These are phyloP conservation scores for Globisporangium paroecandrum DNA, from an alignment of 352 stramenopile genomes.

Conservation along the genomic window DNA sequence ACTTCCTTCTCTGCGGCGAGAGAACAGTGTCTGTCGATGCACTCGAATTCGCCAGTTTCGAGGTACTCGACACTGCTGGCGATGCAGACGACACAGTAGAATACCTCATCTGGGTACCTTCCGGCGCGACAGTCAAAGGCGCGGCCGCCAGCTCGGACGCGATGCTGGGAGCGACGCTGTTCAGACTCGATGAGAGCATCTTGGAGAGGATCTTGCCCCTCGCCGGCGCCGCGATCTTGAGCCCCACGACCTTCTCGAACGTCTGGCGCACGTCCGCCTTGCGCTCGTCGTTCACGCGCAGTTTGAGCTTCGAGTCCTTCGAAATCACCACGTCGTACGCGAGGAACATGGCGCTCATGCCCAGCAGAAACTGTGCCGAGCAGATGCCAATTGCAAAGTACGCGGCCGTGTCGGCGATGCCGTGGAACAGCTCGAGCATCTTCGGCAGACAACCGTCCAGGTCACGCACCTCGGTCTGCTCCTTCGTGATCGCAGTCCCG, in stretches of 20 bases:
- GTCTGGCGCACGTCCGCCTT: conserved; percentile 41
- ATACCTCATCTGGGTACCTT: not conserved
- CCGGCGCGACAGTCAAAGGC: conserved; percentile 4
- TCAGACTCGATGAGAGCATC: conserved; percentile 50
- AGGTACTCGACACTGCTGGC: conserved; percentile 8
- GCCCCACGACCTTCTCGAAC: conserved; percentile 66
- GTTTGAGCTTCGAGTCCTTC: conserved; percentile 66
- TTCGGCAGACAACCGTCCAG: conserved; percentile 44
- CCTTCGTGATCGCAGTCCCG: conserved; percentile 40
- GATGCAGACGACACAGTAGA: too few relatives aligned
- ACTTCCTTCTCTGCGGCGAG: not conserved
- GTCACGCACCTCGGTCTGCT: conserved; percentile 41
- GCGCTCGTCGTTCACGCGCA: conserved; percentile 35
- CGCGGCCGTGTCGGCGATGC: conserved; percentile 34
- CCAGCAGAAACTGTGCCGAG: conserved; percentile 39
- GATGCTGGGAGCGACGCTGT: conserved; percentile 48
- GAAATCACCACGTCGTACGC: conserved; percentile 57
- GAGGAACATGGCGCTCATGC: conserved; percentile 44
- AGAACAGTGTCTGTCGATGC: not conserved
- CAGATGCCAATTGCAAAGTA: conserved; percentile 33
- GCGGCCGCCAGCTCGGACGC: conserved; percentile 37
- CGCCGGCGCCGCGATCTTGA: conserved; percentile 66
- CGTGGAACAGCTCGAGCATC: conserved; percentile 60
- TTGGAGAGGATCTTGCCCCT: conserved; percentile 66
- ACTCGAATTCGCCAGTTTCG: conserved; percentile 7